Evolutionary conservation across 495 filamentous ascomycete species (phyloP).

Genomic region (Penicillium manginii): DNA sequence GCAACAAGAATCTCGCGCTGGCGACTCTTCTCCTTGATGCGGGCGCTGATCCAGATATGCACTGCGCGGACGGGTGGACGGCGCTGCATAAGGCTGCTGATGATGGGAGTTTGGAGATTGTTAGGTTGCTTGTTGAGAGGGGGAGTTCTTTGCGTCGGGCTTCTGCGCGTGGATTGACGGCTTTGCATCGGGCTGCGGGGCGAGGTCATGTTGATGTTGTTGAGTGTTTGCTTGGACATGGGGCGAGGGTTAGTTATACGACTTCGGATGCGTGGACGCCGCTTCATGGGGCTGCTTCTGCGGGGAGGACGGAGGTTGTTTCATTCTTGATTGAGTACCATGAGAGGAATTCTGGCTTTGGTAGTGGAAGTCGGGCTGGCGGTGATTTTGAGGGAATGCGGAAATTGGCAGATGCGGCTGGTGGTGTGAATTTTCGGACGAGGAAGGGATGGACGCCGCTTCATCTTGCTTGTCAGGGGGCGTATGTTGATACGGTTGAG

Average conservation of each 20-base stretch:
- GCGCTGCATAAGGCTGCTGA: neutral
- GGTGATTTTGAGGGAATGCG: neutral
- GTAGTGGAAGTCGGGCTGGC: neutral
- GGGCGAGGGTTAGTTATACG: neutral
- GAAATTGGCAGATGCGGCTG: neutral
- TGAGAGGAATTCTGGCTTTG: neutral
- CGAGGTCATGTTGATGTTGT: neutral
- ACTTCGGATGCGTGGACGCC: neutral
- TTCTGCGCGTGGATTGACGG: neutral
- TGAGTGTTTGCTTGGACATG: neutral
- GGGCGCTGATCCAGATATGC: neutral
- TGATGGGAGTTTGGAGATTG: neutral
- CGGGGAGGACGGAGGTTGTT: neutral
- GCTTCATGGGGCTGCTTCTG: neutral
- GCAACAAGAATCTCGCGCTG: neutral
- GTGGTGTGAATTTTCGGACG: neutral
- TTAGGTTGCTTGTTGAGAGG: neutral
- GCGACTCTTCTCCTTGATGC: neutral
- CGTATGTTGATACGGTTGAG: neutral
- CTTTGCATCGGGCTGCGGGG: neutral
- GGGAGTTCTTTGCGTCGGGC: neutral
- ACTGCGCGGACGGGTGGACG: neutral
- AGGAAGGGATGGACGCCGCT: neutral
- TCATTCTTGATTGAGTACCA: neutral
- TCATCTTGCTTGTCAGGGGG: constrained; percentile 4